phyloP scores from a whole-genome alignment of 1,139 yeast species.

The Suhomyces wounanorum region DNA sequence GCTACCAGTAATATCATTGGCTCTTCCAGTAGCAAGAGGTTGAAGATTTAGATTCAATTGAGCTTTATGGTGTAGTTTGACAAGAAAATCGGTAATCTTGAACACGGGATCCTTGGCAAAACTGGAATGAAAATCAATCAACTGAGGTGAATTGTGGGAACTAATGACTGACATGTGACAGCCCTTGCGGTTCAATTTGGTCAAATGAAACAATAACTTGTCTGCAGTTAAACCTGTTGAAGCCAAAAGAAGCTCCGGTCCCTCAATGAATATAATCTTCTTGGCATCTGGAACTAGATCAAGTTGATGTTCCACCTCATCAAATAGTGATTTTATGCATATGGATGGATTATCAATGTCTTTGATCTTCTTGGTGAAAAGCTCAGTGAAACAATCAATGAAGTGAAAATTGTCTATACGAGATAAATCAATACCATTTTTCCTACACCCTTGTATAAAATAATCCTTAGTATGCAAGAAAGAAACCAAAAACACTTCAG shows the following conservation, averaged over 20 bases:
- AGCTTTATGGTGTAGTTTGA: slow-evolving; percentile 53
- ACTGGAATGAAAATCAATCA: slow-evolving; percentile 34
- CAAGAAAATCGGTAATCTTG: slow-evolving; percentile 47
- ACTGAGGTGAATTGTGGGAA: slow-evolving; percentile 41
- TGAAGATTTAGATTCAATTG: slow-evolving; percentile 53
- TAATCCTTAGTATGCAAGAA: slow-evolving; percentile 41
- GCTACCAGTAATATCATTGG: slow-evolving; percentile 79
- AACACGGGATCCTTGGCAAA: slow-evolving; percentile 35
- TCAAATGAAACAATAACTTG: slow-evolving; percentile 37
- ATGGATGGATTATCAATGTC: slow-evolving; percentile 23
- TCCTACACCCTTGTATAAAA: slow-evolving; percentile 43
- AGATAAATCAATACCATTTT: slow-evolving; percentile 44
- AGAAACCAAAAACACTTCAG: slow-evolving; percentile 45
- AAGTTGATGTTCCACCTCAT: slow-evolving; percentile 17
- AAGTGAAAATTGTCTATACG: slow-evolving; percentile 35
- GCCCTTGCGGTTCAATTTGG: slow-evolving; percentile 36
- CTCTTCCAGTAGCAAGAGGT: slow-evolving; percentile 78
- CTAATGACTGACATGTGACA: slow-evolving; percentile 37
- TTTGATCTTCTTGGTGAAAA: slow-evolving; percentile 36
- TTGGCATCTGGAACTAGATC: slow-evolving; percentile 4
- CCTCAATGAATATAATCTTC: slow-evolving; percentile 44
- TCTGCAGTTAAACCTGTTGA: slow-evolving; percentile 38
- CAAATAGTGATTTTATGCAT: slow-evolving; percentile 24
- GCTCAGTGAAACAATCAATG: slow-evolving; percentile 46
- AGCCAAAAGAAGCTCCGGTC: slow-evolving; percentile 52